Evolutionary conservation across 768 basidiomycete species (phyloP), one percentile per base, ranked within the genome.

Genomic region (Royoungia palumana): DNA sequence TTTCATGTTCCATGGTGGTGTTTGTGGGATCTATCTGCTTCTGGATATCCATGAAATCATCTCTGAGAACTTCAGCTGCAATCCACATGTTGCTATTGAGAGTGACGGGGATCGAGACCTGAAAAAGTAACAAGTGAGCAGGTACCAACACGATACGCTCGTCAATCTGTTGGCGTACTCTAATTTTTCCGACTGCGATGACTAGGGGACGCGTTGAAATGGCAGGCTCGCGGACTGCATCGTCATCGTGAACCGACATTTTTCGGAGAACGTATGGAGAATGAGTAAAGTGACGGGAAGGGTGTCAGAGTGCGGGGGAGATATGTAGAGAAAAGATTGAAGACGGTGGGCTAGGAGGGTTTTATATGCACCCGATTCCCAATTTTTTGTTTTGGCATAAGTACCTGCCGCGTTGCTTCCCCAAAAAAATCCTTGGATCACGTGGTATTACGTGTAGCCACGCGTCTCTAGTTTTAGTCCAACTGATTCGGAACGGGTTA

Each of bases 41-140:
- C 64, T 82, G 80, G 47, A 77, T 68, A 68, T 90, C 81, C 47
- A 76, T 70, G 66, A 95, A 97, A 51, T 94, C 89, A 62, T 96
- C 93, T 61, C 88, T 77, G 49, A 95, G 81, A 62, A 94, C 83
- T 72, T 95, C 93, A 44, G 94, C 93, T 46, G 83, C 80, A 63
- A 93, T 90, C 94, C 94, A 96, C 69, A 91, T 82, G 68, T 93
- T 83, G 56, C 75, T 55, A 34, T 74, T 72, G n/a, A 89, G 83
- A 39, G 91, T 85, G 50, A 96, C 88, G 39, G 90, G 92, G 68
- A 97, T 83, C 54, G 88, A 85, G 53, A 95, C 69, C 90, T 93
- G 55, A 13, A 57, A 41, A 38, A 14, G 45, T 22, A 24, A 34
- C 24, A 35, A 38, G 35, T 56, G 46, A 54, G 40, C 30, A 41